phyloP scores from a whole-genome alignment of 202 grass and related monocot genomes.

The Panicum hallii region DNA sequence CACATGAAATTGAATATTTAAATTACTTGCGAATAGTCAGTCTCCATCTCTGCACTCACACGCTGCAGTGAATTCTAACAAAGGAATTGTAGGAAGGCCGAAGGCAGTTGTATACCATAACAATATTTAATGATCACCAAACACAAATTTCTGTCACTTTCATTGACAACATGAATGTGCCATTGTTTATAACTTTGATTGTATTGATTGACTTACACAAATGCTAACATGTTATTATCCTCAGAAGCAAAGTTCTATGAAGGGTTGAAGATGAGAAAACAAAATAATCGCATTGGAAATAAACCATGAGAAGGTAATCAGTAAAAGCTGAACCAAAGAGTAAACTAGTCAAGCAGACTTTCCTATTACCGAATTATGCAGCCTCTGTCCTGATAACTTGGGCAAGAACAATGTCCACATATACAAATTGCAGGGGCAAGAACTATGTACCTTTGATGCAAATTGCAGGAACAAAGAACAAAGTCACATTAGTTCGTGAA shows the following conservation, averaged over 20 bases:
- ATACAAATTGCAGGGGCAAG: slow-evolving; percentile 15
- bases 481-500: slow-evolving; percentile 21
- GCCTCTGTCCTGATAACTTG: neutral
- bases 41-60: neutral
- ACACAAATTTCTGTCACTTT: slow-evolving; percentile 38
- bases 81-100: neutral
- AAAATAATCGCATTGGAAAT: neutral
- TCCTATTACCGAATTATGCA: slow-evolving; percentile 24
- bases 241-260: slow-evolving; percentile 36
- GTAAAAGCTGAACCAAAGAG: neutral
- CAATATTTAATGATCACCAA: slow-evolving; percentile 20
- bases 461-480: slow-evolving; percentile 7
- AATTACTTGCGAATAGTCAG: neutral
- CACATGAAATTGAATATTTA: neutral
- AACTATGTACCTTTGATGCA: slow-evolving; percentile 12
- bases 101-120: neutral
- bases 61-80: slow-evolving; percentile 1
- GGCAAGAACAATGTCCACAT: slow-evolving; percentile 18
- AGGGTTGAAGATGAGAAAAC: neutral
- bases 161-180: slow-evolving; percentile 34
- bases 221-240: slow-evolving; percentile 26
- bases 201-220: slow-evolving; percentile 27
- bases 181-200: slow-evolving; percentile 42
- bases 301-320: neutral
- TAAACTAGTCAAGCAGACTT: slow-evolving; percentile 31